Evolutionary conservation across 345 rosid genomes (phyloP), one percentile per base, ranked within the genome.

Genomic region (Eucalyptus lansdowneana): DNA sequence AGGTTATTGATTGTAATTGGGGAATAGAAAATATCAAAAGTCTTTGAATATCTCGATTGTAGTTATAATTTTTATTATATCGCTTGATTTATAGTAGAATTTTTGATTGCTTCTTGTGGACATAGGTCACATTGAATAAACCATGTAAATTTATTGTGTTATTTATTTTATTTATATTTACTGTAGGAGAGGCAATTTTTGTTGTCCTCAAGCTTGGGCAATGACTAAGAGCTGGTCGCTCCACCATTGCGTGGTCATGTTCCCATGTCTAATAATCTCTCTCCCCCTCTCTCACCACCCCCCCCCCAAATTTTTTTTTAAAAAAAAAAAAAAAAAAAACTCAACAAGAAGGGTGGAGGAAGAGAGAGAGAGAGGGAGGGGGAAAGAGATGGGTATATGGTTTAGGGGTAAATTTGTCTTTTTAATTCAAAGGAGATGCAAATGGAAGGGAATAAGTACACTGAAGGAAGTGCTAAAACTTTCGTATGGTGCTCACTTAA

Each of bases 341-440:
- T 8, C 27, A 24, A 58, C 62, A 11, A 58, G 65, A 58, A 11
- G 13, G 65, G 65, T 58, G 65, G 65, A 58, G 29, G 14, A 11
- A 58, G 11, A 54, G 60, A 56, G 60, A 56, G 60, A 22, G 62
- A 27, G 31, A 11, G 50, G 4, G 50, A 11, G 1, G 1, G 85
- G 88, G 65, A 45, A 69, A 34, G 89, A 87, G 89, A 92, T 87
- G 88, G 90, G 62, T 87, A 91, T 87, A 91, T 65, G 45, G 91
- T 47, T 21, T 50, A n/a, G 25, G 89, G 89, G 87, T 88, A 92
- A 93, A 94, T 93, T 93, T 93, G 92, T 91, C 92, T 90, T 91
- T 90, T 88, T 89, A 87, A 88, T 50, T 88, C 44, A 88, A 89
- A 87, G 89, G 88, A 91, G 93, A 81, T 91, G 89, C 88, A 90